phyloP scores from a whole-genome alignment of 2,329 filamentous ascomycete species.

The Talaromyces albobiverticillius region DNA sequence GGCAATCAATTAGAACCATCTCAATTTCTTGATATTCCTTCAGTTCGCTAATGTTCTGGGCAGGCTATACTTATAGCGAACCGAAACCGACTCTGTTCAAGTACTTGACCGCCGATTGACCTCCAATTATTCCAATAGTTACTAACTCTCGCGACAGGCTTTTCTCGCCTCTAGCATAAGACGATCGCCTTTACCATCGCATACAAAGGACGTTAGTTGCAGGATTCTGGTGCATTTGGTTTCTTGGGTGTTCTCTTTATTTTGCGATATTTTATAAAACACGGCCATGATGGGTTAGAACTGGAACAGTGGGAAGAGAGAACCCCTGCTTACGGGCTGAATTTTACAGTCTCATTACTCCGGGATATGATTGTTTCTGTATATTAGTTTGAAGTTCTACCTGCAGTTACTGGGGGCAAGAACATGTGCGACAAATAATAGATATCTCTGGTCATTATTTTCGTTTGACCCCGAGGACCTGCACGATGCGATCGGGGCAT shows the following conservation, averaged over 20 bases:
- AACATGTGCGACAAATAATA: neutral
- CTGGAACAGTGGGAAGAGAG: neutral
- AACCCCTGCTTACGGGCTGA: neutral
- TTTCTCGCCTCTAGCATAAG: slow-evolving; percentile 43
- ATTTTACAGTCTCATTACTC: neutral
- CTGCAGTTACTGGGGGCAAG: neutral
- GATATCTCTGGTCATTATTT: neutral
- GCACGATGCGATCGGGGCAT: no score
- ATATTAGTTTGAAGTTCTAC: slow-evolving; percentile 6
- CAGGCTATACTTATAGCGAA: slow-evolving; percentile 91
- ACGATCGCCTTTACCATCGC: neutral
- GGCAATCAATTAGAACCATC: slow-evolving; percentile 16
- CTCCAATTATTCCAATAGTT: neutral
- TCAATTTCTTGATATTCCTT: neutral
- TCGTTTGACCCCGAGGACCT: no score
- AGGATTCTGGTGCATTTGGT: neutral
- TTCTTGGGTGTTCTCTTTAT: neutral
- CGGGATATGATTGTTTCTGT: neutral
- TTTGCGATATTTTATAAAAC: neutral
- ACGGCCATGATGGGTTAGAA: neutral
- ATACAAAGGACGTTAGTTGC: neutral
- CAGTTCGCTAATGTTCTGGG: slow-evolving; percentile 12
- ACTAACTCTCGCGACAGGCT: slow-evolving; percentile 29
- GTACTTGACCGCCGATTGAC: slow-evolving; percentile 44
- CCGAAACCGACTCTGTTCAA: slow-evolving; percentile 78